phyloP scores from a whole-genome alignment of 306 rosid genomes.

The Corylus heterophylla region DNA sequence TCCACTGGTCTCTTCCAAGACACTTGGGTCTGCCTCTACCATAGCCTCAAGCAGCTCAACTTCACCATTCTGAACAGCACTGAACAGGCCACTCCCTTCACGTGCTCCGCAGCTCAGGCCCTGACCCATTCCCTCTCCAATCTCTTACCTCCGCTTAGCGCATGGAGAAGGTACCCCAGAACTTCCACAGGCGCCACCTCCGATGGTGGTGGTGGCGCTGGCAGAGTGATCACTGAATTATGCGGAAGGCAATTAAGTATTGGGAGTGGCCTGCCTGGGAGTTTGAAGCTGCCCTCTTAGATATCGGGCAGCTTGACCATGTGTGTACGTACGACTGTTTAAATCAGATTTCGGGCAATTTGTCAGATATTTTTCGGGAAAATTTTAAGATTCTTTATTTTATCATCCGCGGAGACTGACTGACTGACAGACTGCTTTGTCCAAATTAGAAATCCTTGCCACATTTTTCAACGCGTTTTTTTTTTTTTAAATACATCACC shows the following conservation, averaged over 20 bases:
- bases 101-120: conserved; percentile 55
- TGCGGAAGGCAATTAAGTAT: conserved; percentile 16
- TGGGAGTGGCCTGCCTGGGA: conserved; percentile 30
- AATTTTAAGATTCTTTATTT: not conserved
- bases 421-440: not conserved
- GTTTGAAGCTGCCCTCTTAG: conserved; percentile 55
- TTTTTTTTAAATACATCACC: not conserved
- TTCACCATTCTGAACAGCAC: conserved; percentile 65
- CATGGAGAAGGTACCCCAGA: conserved; percentile 21
- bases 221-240: not conserved
- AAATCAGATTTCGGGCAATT: conserved; percentile 3
- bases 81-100: conserved; percentile 46
- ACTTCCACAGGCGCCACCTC: conserved; percentile 50
- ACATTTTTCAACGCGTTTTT: not conserved
- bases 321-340: not conserved
- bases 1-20: conserved; percentile 47
- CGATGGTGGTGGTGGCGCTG: conserved; percentile 21
- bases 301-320: conserved; percentile 64
- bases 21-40: conserved; percentile 43
- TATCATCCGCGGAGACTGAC: not conserved
- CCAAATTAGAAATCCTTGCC: not conserved
- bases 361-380: conserved; percentile 3
- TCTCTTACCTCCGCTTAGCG: not conserved
- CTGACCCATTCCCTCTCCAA: conserved; percentile 77
- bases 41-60: conserved; percentile 48